Base-by-base conservation (phyloP, 2,329 filamentous ascomycete species). In the Pseudopyricularia cyperi region DNA sequence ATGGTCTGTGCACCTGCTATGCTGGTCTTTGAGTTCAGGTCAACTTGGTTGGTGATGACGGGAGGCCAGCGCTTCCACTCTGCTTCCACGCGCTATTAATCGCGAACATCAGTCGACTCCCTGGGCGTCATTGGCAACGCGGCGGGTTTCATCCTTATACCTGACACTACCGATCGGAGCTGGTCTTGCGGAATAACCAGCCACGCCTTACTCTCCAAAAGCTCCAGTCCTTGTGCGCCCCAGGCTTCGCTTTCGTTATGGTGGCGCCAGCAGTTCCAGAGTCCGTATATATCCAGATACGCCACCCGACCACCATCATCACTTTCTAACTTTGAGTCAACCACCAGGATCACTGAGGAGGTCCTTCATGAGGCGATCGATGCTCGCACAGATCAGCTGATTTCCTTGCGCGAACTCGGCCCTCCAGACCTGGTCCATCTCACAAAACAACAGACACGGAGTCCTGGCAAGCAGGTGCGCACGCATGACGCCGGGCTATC, bases 341-440 rank as follows among this genome's bases (percentile, higher is more conserved):
- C 34, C 48, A 48, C 50, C 30, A 97, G 93, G 70, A 84, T 98
- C 62, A 91, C 90, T 61, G 93, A 98, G 72, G 89, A 96, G 69
- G 80, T 93, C 57, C 78, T 94, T 56, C 86, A 95, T 64, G 89
- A 95, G 61, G 88, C 91, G 51, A 85, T 96, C 67, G 90, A 96
- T 65, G 83, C 89, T 60, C 85, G 93, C 66, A 95, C 91, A 60
- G 93, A 98, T 65, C 87, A 87, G 44, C 79, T 98, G 37, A 77
- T 85, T 59, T 80, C 82, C 48, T 76, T 98, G 57, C 86, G 93
- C 63, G 93, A 98, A 75, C 80, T 98, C 53, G 93, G 93, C 42
- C 93, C 93, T 26, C 93, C 93, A 52, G 93, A 98, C 68, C 78
- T 98, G 28, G 91, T 97, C 37, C 93, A 98, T 70, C 79, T 98